These are phyloP conservation scores for Hysterium pulicare DNA, from an alignment of 2,329 filamentous ascomycete species.

Conservation along the genomic window DNA sequence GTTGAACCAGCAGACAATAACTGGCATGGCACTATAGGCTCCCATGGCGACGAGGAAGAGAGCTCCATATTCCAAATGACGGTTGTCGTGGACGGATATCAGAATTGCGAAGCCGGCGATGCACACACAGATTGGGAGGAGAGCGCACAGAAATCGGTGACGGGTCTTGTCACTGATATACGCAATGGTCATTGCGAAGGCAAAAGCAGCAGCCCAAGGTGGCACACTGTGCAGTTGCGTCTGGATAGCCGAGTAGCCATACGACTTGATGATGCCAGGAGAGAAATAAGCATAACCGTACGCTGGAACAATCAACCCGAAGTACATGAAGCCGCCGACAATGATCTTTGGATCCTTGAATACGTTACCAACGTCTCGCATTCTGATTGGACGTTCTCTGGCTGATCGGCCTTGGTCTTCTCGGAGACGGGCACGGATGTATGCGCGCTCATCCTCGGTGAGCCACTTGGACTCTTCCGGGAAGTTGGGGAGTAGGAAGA, in stretches of 20 bases:
- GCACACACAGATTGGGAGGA: constrained; percentile 65
- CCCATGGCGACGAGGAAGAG: constrained; percentile 81
- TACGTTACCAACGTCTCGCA: constrained; percentile 42
- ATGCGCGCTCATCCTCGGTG: constrained; percentile 43
- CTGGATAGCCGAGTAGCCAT: constrained; percentile 52
- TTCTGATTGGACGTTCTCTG: constrained; percentile 42
- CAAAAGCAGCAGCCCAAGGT: constrained; percentile 71
- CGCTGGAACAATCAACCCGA: constrained; percentile 43
- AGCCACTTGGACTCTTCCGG: constrained; percentile 51
- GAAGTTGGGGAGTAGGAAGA: constrained; percentile 48
- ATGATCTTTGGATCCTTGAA: constrained; percentile 51
- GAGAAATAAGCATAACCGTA: constrained; percentile 48
- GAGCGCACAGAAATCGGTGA: constrained; percentile 72
- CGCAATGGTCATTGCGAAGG: constrained; percentile 72
- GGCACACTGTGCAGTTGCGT: constrained; percentile 55
- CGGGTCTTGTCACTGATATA: constrained; percentile 65
- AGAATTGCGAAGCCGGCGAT: constrained; percentile 76
- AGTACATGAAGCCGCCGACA: constrained; percentile 52
- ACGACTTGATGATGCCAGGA: constrained; percentile 47
- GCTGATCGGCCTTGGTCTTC: constrained; percentile 48
- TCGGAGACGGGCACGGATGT: constrained; percentile 45
- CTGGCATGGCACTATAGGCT: constrained; percentile 83
- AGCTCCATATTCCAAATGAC: constrained; percentile 67
- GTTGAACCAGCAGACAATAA: constrained; percentile 61
- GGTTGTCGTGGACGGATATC: constrained; percentile 66